These are phyloP conservation scores for Afroboletus lepidellus DNA, from an alignment of 1,284 basidiomycete genomes.

Conservation along the genomic window DNA sequence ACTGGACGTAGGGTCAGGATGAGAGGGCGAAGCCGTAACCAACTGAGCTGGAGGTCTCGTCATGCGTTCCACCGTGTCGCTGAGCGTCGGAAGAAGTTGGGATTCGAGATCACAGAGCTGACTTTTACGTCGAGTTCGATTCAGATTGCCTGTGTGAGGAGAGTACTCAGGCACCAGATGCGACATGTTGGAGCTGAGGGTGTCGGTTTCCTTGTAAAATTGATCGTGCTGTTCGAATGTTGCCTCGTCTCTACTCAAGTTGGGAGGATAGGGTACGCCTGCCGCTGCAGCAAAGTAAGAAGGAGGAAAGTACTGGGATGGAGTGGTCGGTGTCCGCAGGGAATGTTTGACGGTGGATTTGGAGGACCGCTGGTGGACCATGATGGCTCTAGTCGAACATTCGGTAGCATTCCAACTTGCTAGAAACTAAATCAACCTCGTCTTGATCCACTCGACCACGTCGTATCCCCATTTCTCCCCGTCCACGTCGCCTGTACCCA, in stretches of 20 bases:
- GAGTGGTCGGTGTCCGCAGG: conserved; percentile 25
- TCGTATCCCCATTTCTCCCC: conserved; percentile 63
- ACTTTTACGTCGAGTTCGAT: conserved; percentile 39
- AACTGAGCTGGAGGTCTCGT: conserved; percentile 47
- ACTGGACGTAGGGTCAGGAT: neutral
- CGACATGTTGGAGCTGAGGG: conserved; percentile 19
- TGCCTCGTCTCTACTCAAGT: conserved; percentile 14
- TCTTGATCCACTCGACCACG: conserved; percentile 46
- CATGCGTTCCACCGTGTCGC: conserved; percentile 71
- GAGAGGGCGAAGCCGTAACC: conserved; percentile 9
- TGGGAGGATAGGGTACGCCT: conserved; percentile 36
- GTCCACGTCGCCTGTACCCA: conserved; percentile 51
- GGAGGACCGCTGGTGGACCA: conserved; percentile 8
- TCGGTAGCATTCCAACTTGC: conserved; percentile 15
- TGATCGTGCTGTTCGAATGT: conserved; percentile 3
- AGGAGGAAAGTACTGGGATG: conserved; percentile 51
- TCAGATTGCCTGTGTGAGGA: conserved; percentile 15
- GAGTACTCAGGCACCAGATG: conserved; percentile 16
- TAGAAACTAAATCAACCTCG: conserved; percentile 8
- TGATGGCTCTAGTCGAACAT: conserved; percentile 5
- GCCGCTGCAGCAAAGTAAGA: conserved; percentile 66
- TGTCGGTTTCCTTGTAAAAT: conserved; percentile 4
- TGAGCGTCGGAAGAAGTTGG: conserved; percentile 62
- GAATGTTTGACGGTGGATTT: conserved; percentile 21
- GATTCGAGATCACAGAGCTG: conserved; percentile 54